Percentiles rank a stretch among this genome's conserved stretches.
Conservation (phyloP, 495 filamentous ascomycete genomes). For the Lichina pygmaea region DNA sequence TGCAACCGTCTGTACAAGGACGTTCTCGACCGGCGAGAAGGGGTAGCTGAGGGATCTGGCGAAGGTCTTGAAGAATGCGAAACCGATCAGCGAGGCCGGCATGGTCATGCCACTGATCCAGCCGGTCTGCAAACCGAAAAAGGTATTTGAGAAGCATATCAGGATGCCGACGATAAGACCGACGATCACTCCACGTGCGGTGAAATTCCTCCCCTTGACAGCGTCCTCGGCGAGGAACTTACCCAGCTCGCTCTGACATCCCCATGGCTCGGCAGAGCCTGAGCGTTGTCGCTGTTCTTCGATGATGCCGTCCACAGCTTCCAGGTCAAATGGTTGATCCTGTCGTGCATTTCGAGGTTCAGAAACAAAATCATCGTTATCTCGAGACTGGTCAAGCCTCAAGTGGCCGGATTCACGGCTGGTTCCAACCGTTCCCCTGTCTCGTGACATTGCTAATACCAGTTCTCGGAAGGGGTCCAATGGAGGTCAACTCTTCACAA, state of each 20-base stretch:
- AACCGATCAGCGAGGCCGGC: slow-evolving; percentile 88
- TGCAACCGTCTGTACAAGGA: slow-evolving; percentile 88
- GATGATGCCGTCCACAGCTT: no score
- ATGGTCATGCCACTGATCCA: slow-evolving; percentile 75
- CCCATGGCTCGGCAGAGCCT: no score
- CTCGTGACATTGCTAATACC: no score
- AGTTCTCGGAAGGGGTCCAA: no score
- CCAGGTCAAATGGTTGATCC: no score
- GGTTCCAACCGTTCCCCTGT: no score
- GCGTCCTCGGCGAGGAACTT: slow-evolving; percentile 11
- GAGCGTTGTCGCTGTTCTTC: no score
- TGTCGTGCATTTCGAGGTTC: no score
- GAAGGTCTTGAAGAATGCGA: slow-evolving; percentile 73
- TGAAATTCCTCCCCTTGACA: slow-evolving; percentile 36
- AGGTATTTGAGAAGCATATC: slow-evolving; percentile 90
- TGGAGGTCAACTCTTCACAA: no score
- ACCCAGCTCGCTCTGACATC: slow-evolving; percentile 11
- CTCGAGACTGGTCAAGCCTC: no score
- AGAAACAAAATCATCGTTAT: no score
- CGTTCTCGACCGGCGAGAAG: slow-evolving; percentile 89
- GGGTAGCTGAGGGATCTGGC: slow-evolving; percentile 41
- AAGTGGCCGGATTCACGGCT: no score
- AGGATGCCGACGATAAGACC: slow-evolving; percentile 65
- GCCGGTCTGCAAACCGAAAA: slow-evolving; percentile 91
- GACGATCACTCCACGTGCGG: slow-evolving; percentile 48